Evolutionary conservation across 305 asterid genomes (phyloP), one percentile per base, ranked within the genome.

Genomic region (Fraxinus platypoda): DNA sequence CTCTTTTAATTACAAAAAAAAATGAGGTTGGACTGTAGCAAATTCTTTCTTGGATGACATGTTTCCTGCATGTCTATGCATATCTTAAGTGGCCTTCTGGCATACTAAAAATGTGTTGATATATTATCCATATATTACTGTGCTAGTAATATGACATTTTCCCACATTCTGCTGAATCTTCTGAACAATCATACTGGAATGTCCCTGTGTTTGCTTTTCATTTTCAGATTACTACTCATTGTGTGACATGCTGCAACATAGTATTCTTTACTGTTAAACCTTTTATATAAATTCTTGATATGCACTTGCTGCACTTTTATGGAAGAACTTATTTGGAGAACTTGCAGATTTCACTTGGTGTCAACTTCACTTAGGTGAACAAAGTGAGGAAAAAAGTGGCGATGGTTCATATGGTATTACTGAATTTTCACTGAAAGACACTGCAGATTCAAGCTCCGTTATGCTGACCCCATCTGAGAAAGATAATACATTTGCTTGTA

Each of bases 311-410:
- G 38, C 85, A 72, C 81, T 81, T 80, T 49, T 15, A 57, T 49
- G 71, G 71, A 62, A 66, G 78, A 82, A 73, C 41, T 74, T 72
- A 71, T 52, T 43, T 78, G 76, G 76, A 83, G 75, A 71, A 78
- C 83, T 85, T 62, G 21, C 87, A 91, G 97, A 95, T 85, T 86
- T 85, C 85, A 76, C 81, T 72, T 78, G 89, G 88, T 86, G 87
- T 83, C 89, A 88, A 59, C 82, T 26, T 88, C 83, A 78, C n/a
- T 37, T 76, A 37, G 93, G 86, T 77, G 95, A 88, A 71, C 85
- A 75, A 80, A 54, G 33, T 23, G 88, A 88, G 81, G 89, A 82
- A 86, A 85, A 76, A 84, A 79, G 82, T 43, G 83, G 76, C 3
- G 89, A 80, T 76, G 78, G 78, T 78, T 73, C 80, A 62, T 72